Conservation (phyloP, 768 basidiomycete genomes). For the Boletellus sp. region DNA sequence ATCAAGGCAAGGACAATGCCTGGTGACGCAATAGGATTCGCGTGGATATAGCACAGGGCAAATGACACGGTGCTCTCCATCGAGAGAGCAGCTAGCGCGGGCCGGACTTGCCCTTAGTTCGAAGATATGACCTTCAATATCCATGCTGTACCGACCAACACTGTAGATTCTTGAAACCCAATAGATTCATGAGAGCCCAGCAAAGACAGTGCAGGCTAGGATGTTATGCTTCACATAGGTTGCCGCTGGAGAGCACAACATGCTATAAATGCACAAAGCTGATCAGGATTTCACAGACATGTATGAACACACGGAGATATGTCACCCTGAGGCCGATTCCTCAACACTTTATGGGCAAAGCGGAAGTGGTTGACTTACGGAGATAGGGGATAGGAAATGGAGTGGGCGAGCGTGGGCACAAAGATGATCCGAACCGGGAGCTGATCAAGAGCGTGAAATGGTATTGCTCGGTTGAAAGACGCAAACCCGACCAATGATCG, state of each 20-base stretch:
- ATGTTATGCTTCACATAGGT: neutral
- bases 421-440: too few species aligned
- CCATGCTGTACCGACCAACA: too few species aligned
- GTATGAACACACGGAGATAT: neutral
- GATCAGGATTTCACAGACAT: neutral
- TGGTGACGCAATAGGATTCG: too few species aligned
- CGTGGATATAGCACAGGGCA: too few species aligned
- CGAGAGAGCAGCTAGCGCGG: too few species aligned
- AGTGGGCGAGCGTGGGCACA: too few species aligned
- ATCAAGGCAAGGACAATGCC: too few species aligned
- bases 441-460: too few species aligned
- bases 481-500: too few species aligned
- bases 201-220: neutral
- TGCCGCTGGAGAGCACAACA: neutral
- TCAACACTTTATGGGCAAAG: neutral
- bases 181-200: neutral
- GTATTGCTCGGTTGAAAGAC: too few species aligned
- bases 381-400: neutral
- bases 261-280: neutral
- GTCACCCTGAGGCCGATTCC: neutral
- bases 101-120: neutral
- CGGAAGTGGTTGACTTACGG: neutral
- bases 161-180: neutral
- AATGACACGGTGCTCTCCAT: too few species aligned
- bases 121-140: neutral